Base-by-base conservation (phyloP, 2,329 filamentous ascomycete species). In the Hypoxylon sp. region DNA sequence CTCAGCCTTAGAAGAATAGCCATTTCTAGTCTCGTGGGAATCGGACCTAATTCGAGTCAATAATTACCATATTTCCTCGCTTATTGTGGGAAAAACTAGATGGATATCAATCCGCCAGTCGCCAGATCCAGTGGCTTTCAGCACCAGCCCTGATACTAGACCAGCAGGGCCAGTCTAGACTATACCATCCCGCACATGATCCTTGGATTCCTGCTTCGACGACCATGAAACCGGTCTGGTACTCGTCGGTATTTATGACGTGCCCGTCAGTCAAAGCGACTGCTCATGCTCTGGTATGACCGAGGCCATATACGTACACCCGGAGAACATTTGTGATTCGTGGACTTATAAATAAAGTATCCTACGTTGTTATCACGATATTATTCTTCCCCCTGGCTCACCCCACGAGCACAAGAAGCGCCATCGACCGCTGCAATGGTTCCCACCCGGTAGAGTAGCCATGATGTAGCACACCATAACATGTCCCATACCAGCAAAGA, bases 1-100 rank as follows among this genome's bases (percentile, higher is more conserved):
- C n/a, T n/a, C n/a, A n/a, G 3, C 6, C 9, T 15, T 17, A 35
- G n/a, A 15, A 35, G 31, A 35, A 35, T 17, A 35, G n/a, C 5
- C 3, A 17, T 35, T 8, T 35, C 5, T 35, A 7, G 31, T 17
- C 15, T 35, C n/a, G 3, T 35, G 17, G 15, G 31, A 18, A n/a
- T 24, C 26, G 24, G 31, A 29, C 17, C 35, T 33, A n/a, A 49
- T n/a, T 21, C 18, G 23, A 31, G 29, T 31, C 29, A 31, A n/a
- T n/a, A 35, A 15, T 38, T 33, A 52, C 46, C 42, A 46, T 40
- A 11, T 23, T 13, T 6, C 46, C 11, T 35, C n/a, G 33, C 26
- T 31, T 27, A 48, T 54, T 50, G 21, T 29, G 13, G 33, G 37
- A 41, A 26, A 20, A 57, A 35, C 47, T 50, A 43, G 9, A 43